Evolutionary conservation across 129 eudicot species (phyloP).

Genomic region (Flaveria linearis): DNA sequence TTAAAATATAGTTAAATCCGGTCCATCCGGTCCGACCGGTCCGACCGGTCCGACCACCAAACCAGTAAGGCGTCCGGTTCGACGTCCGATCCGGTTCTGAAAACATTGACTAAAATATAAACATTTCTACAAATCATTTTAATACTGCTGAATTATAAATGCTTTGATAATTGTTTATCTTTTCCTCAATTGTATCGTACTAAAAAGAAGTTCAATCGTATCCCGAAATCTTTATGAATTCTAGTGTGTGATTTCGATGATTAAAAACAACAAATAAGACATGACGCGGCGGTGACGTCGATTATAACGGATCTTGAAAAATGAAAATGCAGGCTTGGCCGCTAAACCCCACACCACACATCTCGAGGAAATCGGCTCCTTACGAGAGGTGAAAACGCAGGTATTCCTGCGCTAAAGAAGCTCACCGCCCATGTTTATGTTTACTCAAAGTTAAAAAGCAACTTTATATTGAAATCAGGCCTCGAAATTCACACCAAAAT

Average conservation of each 20-base stretch:
- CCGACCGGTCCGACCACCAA: too few relatives aligned
- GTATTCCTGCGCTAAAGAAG: conserved; percentile 28
- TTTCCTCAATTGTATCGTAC: not conserved
- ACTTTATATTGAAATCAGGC: conserved; percentile 25
- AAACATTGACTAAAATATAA: too few relatives aligned
- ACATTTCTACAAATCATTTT: too few relatives aligned
- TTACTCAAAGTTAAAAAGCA: conserved; percentile 15
- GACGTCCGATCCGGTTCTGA: too few relatives aligned
- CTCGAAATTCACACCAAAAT: conserved; percentile 30
- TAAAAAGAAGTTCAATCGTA: conserved; percentile 11
- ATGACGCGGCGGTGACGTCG: conserved; percentile 39
- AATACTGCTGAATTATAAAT: too few relatives aligned
- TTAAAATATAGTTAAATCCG: too few relatives aligned
- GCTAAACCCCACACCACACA: conserved; percentile 27
- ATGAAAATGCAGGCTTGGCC: conserved; percentile 31
- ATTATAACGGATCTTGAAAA: conserved; percentile 34
- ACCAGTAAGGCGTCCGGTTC: too few relatives aligned
- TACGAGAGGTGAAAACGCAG: not conserved
- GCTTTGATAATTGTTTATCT: not conserved
- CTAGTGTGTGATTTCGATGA: not conserved
- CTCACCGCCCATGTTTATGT: conserved; percentile 18
- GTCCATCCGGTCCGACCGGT: too few relatives aligned
- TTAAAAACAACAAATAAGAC: conserved; percentile 7
- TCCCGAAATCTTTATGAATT: conserved; percentile 6
- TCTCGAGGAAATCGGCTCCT: conserved; percentile 19